Percentiles rank a stretch among this genome's conserved stretches.
Conservation (phyloP, 345 rosid species). For the Adansonia digitata region DNA sequence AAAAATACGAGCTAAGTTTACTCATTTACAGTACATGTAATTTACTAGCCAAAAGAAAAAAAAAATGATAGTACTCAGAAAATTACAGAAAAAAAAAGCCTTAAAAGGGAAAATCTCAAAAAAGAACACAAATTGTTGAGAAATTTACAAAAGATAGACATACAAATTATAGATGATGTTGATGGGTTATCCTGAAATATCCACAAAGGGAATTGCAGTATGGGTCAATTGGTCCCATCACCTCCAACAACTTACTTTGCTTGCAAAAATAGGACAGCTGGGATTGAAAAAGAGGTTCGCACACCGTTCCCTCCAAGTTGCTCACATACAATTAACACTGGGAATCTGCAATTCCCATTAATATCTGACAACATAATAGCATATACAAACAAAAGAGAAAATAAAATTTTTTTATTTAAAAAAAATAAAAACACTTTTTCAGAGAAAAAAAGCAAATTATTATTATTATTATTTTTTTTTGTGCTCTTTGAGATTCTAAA, state of each 20-base stretch:
- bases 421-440: neutral
- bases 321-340: slow-evolving; percentile 20
- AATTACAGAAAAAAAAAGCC: neutral
- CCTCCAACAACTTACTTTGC: slow-evolving; percentile 35
- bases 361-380: slow-evolving; percentile 32
- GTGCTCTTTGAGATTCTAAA: slow-evolving; percentile 6
- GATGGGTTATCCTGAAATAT: slow-evolving; percentile 52
- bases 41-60: slow-evolving; percentile 29
- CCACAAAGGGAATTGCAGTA: slow-evolving; percentile 26
- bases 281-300: slow-evolving; percentile 36
- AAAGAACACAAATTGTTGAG: neutral
- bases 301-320: slow-evolving; percentile 27
- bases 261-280: slow-evolving; percentile 32
- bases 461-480: too few relatives aligned
- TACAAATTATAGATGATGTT: slow-evolving; percentile 46
- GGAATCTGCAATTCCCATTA: slow-evolving; percentile 40
- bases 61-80: slow-evolving; percentile 28
- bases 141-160: slow-evolving; percentile 38
- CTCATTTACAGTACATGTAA: neutral
- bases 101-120: neutral
- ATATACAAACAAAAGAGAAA: neutral
- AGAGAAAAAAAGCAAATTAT: neutral
- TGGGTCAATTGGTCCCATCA: slow-evolving; percentile 47
- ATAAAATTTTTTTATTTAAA: neutral
- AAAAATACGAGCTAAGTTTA: too few relatives aligned